phyloP scores from a whole-genome alignment of 805 yeast genomes.

The Lipomyces starkeyi region DNA sequence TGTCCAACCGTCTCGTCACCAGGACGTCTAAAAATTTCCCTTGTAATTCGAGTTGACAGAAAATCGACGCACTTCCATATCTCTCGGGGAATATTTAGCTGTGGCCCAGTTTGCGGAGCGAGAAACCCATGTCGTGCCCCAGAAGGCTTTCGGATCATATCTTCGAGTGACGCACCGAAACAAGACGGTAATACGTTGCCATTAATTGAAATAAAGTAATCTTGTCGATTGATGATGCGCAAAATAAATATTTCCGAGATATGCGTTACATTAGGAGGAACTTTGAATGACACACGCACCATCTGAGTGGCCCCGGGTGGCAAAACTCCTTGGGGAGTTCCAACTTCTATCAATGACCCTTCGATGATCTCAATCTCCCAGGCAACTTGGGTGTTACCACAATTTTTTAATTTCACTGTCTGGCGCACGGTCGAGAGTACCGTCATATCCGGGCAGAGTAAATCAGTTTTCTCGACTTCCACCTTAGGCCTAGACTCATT shows the following conservation, averaged over 20 bases:
- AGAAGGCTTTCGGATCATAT: conserved; percentile 27
- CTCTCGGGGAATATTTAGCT: conserved; percentile 46
- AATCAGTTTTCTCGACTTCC: conserved; percentile 48
- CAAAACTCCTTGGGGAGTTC: conserved; percentile 39
- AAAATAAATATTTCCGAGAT: conserved; percentile 42
- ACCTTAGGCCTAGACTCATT: conserved; percentile 54
- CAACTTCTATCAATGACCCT: conserved; percentile 39
- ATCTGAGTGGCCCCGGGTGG: conserved; percentile 40
- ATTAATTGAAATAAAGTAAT: conserved; percentile 42
- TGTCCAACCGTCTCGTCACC: conserved; percentile 40
- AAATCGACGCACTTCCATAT: conserved; percentile 48
- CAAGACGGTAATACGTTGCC: conserved; percentile 43
- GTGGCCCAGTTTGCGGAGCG: conserved; percentile 9
- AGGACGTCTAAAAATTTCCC: conserved; percentile 34
- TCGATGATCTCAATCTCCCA: conserved; percentile 49
- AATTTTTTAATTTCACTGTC: conserved; percentile 47
- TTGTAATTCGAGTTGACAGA: conserved; percentile 41
- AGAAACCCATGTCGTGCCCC: conserved; percentile 28
- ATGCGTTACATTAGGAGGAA: conserved; percentile 13
- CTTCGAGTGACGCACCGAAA: conserved; percentile 45
- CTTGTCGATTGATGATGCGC: conserved; percentile 45
- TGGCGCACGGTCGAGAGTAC: conserved; percentile 39
- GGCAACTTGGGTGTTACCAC: conserved; percentile 48
- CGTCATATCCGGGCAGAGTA: conserved; percentile 42
- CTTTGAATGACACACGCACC: conserved; percentile 33